Base-by-base conservation (phyloP, 2,329 filamentous ascomycete species). In the Fusarium neocosmosporiellum region DNA sequence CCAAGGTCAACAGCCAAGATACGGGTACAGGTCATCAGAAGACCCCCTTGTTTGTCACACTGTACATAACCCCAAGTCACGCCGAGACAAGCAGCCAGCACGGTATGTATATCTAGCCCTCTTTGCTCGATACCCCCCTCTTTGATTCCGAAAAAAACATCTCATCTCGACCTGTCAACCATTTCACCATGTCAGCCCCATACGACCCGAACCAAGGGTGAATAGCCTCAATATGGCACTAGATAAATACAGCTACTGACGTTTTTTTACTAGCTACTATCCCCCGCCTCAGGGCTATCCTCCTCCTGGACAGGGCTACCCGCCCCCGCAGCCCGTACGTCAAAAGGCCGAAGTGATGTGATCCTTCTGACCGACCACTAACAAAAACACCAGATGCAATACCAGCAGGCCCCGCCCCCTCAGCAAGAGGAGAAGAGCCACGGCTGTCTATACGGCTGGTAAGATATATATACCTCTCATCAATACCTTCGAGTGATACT, bases 381-480 rank as follows among this genome's bases (percentile, higher is more conserved):
- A 16, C 67, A 65, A 62, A 46, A 54, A 41, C 3, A 5, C 18
- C 62, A 81, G 78, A 82, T 83, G 81, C 73, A 80, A 43, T 82
- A 82, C 50, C 66, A 72, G 57, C 75, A 67, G 14, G 78, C 78
- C 62, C 78, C 79, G n/a, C 81, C 81, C 57, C 80, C 78, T 37
- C 34, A 31, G 39, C 77, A 71, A 37, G 75, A 82, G 70, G 81
- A 84, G 70, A 83, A 84, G 79, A 83, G 81, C 72, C 81, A 83
- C 71, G 83, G 83, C 50, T 84, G 83, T 66, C 75, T 84, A 57
- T 82, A 83, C 75, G 76, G 75, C 62, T 84, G 83, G 82, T 83
- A 70, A 73, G 77, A 53, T 2, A 34, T 3, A 16, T 6, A 22
- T 11, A 4, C 9, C 4, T 37, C 6, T 2, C 1, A 1, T 18